Base-by-base conservation (phyloP, 2,329 filamentous ascomycete species). In the Botrytis sinoallii region DNA sequence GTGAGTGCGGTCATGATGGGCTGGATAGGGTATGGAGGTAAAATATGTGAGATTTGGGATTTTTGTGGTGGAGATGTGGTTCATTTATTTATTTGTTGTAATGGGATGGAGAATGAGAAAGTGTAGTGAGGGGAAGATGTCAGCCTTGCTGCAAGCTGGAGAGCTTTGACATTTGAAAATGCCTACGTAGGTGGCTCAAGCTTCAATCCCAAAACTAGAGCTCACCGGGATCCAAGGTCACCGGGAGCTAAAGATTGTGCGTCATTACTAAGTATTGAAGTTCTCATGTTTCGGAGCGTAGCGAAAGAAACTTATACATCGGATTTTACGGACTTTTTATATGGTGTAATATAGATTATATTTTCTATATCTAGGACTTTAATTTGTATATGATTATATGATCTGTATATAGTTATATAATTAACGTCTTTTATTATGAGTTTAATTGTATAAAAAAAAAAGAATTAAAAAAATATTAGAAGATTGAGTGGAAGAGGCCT, bases 61-160 rank as follows among this genome's bases (percentile, higher is more conserved):
- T 42, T 18, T 42, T 40, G 38, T 0, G 7, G 38, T n/a, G 14
- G 12, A 40, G 61, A 25, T 44, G 8, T n/a, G 1, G 14, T n/a
- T 64, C 7, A 16, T 6, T 29, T 29, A 1, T 42, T 46, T 3
- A 18, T 29, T 29, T 29, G 38, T 20, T 63, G 38, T 64, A 1
- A n/a, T 29, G 52, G 16, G n/a, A 29, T 29, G 1, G 8, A 22
- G 25, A n/a, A 9, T 25, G 10, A 2, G 25, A 25, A 29, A 29
- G 22, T 3, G 9, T 14, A 12, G n/a, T 16, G 46, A 52, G 64
- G 64, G 44, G 29, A 35, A 42, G 38, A 66, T 35, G 44, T 67
- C 46, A 67, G 65, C 35, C 48, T 68, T 68, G 65, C 65, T 57
- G 65, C 9, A 65, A 42, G 46, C 20, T 25, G 46, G 46, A 48